These are phyloP conservation scores for Calcarisporium arbuscula DNA, from an alignment of 2,329 filamentous ascomycete genomes.

Conservation along the genomic window DNA sequence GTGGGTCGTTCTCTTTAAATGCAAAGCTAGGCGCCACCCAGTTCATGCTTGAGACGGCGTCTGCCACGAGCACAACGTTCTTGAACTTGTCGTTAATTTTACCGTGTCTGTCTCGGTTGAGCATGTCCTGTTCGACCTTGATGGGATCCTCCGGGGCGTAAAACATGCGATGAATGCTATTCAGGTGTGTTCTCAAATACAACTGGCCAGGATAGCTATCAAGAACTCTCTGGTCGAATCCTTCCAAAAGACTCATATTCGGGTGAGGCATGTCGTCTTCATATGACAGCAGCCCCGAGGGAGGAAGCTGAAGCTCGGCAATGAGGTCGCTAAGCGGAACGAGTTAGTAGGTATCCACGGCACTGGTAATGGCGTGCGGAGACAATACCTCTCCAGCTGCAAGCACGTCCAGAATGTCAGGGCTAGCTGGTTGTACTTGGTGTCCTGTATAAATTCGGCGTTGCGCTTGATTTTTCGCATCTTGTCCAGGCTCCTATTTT, in stretches of 20 bases:
- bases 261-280: constrained; percentile 63
- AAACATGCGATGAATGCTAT: constrained; percentile 53
- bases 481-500: constrained; percentile 43
- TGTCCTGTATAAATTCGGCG: constrained; percentile 33
- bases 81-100: constrained; percentile 31
- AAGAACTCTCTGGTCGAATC: constrained; percentile 41
- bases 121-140: constrained; percentile 21
- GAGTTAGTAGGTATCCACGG: constrained; percentile 7
- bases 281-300: constrained; percentile 54
- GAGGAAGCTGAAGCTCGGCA: constrained; percentile 67
- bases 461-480: constrained; percentile 34
- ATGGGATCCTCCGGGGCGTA: constrained; percentile 39
- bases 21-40: constrained; percentile 45
- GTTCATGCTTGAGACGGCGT: constrained; percentile 32
- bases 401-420: constrained; percentile 91
- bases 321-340: constrained; percentile 76
- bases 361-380: not conserved
- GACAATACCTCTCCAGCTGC: constrained; percentile 72
- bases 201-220: constrained; percentile 58
- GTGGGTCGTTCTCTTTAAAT: constrained; percentile 62
- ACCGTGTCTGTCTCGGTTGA: too few relatives aligned
- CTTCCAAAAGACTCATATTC: constrained; percentile 40
- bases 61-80: constrained; percentile 40
- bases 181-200: constrained; percentile 58
- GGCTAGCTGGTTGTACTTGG: constrained; percentile 54